Evolutionary conservation across 208 protist species (phyloP).

Genomic region (Sergeia podlipaevii): DNA sequence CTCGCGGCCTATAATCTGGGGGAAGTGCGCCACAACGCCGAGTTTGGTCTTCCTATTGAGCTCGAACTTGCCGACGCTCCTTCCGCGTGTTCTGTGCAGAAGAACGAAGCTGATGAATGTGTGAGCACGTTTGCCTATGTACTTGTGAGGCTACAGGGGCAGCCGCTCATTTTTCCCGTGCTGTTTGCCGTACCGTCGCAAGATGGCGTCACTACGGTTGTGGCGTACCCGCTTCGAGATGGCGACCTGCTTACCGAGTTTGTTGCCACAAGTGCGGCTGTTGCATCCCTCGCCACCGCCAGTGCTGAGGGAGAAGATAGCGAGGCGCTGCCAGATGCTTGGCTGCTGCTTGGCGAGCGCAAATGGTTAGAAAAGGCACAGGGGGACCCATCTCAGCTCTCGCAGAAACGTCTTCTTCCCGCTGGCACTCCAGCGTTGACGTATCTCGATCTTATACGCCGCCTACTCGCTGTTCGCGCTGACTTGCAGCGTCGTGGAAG

Average conservation of each 20-base stretch:
- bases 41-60: slow-evolving; percentile 61
- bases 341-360: slow-evolving; percentile 22
- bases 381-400: slow-evolving; percentile 2
- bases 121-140: slow-evolving; percentile 33
- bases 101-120: slow-evolving; percentile 13
- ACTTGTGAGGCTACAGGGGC: slow-evolving; percentile 41
- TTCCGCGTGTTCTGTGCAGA: neutral
- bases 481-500: slow-evolving; percentile 8
- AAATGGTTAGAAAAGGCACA: slow-evolving; percentile 9
- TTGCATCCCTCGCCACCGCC: too few relatives aligned
- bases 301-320: slow-evolving; percentile 13
- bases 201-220: slow-evolving; percentile 9
- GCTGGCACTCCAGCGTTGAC: slow-evolving; percentile 56
- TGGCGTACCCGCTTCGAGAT: slow-evolving; percentile 59
- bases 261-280: slow-evolving; percentile 39
- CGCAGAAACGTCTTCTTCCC: slow-evolving; percentile 43
- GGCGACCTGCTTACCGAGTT: slow-evolving; percentile 71
- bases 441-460: slow-evolving; percentile 51
- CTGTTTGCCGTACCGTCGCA: slow-evolving; percentile 30
- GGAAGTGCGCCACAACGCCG: slow-evolving; percentile 51
- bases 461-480: slow-evolving; percentile 16
- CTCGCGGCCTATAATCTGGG: slow-evolving; percentile 30
- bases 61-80: slow-evolving; percentile 13
- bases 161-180: slow-evolving; percentile 47
- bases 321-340: slow-evolving; percentile 40